phyloP scores from a whole-genome alignment of 176 grass and related monocot species.

The Chloris gayana region DNA sequence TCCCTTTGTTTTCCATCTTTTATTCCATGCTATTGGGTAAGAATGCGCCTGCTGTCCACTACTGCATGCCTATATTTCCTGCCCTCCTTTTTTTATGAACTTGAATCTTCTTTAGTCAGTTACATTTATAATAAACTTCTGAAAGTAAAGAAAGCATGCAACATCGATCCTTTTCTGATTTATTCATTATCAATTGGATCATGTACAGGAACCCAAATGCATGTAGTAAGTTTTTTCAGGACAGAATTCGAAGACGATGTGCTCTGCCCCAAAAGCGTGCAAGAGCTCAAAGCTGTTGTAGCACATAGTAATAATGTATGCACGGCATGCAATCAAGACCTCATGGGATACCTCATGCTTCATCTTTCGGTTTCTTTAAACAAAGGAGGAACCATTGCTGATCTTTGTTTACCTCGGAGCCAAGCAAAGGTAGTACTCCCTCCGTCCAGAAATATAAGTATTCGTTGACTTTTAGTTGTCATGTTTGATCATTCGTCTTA shows the following conservation, averaged over 20 bases:
- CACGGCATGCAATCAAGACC: slow-evolving; percentile 39
- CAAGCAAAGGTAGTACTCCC: slow-evolving; percentile 20
- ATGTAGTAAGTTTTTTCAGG: slow-evolving; percentile 37
- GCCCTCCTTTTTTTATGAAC: neutral
- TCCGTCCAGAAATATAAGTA: no score
- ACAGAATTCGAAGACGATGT: slow-evolving; percentile 33
- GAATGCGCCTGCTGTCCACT: slow-evolving; percentile 2
- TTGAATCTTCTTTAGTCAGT: slow-evolving; percentile 15
- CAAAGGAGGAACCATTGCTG: no score
- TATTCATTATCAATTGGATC: slow-evolving; percentile 28
- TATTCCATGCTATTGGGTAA: slow-evolving; percentile 11
- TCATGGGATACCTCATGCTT: slow-evolving; percentile 8
- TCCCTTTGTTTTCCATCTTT: neutral
- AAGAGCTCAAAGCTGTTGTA: slow-evolving; percentile 39
- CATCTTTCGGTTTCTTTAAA: neutral
- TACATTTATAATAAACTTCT: slow-evolving; percentile 12
- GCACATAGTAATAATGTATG: slow-evolving; percentile 42
- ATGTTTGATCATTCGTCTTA: no score
- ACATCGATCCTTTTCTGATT: slow-evolving; percentile 13
- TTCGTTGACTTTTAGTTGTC: no score
- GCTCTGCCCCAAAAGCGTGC: slow-evolving; percentile 49
- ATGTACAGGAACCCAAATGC: slow-evolving; percentile 62
- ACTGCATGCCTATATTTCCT: neutral
- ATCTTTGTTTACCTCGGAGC: neutral
- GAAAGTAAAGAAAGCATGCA: slow-evolving; percentile 4